phyloP scores from a whole-genome alignment of 176 grass and related monocot species.

The Cenchrus purpureus region DNA sequence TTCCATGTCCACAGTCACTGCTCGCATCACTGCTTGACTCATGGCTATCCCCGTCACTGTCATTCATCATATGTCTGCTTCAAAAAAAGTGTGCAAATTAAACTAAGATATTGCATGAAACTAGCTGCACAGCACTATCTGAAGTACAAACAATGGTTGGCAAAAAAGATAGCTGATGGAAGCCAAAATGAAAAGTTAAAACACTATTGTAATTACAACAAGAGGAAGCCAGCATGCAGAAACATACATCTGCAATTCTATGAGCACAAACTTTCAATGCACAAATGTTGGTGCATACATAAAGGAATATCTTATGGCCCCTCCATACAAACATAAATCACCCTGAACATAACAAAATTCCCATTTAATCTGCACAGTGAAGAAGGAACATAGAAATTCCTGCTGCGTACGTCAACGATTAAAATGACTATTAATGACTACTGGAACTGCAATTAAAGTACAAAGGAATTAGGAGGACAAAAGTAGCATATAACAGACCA shows the following conservation, averaged over 20 bases:
- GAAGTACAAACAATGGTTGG: background rate
- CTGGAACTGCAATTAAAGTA: background rate
- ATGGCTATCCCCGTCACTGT: slow-evolving; percentile 43
- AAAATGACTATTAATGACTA: background rate
- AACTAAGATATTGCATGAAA: slow-evolving; percentile 9
- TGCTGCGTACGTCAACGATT: no score
- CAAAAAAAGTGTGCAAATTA: slow-evolving; percentile 5
- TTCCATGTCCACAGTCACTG: slow-evolving; percentile 48
- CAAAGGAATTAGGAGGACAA: background rate
- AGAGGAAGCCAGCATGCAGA: background rate
- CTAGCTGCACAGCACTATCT: background rate
- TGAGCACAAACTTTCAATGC: background rate
- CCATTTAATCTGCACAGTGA: background rate
- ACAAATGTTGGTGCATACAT: background rate
- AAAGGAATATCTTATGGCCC: background rate
- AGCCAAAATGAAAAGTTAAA: background rate
- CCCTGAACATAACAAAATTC: background rate
- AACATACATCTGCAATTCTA: no score
- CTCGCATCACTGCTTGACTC: slow-evolving; percentile 62
- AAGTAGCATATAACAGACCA: background rate
- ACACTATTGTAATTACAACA: background rate
- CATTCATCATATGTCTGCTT: slow-evolving; percentile 46
- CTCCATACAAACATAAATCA: background rate
- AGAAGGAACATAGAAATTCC: background rate
- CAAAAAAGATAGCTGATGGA: background rate